Evolutionary conservation across 768 basidiomycete genomes (phyloP).

Genomic region (Mycena polygramma): DNA sequence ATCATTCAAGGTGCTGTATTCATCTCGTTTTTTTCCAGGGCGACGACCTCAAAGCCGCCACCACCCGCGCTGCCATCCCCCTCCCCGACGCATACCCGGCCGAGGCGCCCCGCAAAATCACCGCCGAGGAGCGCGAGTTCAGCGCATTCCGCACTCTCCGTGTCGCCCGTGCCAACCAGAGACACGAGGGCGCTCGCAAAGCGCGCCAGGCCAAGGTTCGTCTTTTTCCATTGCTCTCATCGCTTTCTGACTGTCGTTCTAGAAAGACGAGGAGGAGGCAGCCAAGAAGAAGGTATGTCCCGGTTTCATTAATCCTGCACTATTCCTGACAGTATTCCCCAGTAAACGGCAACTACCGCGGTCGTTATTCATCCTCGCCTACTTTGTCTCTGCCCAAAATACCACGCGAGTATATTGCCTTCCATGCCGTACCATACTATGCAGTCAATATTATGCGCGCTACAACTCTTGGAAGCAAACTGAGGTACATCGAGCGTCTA

Average conservation of each 20-base stretch:
- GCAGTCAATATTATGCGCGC: constrained; percentile 48
- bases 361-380: constrained; percentile 41
- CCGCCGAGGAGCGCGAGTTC: constrained; percentile 89
- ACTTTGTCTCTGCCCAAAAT: constrained; percentile 53
- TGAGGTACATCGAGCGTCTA: too few species aligned
- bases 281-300: constrained; percentile 84
- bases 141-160: constrained; percentile 93
- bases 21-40: constrained; percentile 59
- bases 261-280: constrained; percentile 95
- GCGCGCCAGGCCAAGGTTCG: constrained; percentile 86
- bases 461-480: constrained; percentile 1
- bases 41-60: constrained; percentile 84
- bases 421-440: constrained; percentile 50
- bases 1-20: constrained; percentile 14
- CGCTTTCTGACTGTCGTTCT: constrained; percentile 30
- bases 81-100: constrained; percentile 76
- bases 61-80: constrained; percentile 75
- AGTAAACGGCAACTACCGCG: constrained; percentile 35
- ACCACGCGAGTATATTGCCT: constrained; percentile 47
- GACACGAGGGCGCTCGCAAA: constrained; percentile 92
- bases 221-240: constrained; percentile 26
- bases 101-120: constrained; percentile 95
- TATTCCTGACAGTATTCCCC: constrained; percentile 31
- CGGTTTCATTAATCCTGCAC: constrained; percentile 44
- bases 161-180: constrained; percentile 80